These are phyloP conservation scores for Fusarium anthophilum DNA, from an alignment of 2,329 filamentous ascomycete species.

Conservation along the genomic window DNA sequence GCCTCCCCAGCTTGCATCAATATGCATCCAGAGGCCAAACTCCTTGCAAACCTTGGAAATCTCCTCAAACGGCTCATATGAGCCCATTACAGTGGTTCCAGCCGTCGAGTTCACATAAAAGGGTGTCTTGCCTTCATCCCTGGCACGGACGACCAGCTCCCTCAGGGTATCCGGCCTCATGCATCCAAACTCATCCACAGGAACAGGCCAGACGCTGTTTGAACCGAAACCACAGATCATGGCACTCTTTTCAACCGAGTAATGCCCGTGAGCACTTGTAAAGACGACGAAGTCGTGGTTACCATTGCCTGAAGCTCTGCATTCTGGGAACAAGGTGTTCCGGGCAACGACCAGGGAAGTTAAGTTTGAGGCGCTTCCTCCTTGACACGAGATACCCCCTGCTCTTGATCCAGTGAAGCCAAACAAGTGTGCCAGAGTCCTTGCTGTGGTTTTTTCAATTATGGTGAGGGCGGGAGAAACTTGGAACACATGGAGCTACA, in stretches of 20 bases:
- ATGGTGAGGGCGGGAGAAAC: conserved; percentile 89
- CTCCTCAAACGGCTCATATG: conserved; percentile 80
- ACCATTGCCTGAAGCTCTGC: conserved; percentile 77
- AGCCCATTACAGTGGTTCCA: conserved; percentile 91
- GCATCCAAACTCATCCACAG: conserved; percentile 75
- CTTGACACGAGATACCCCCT: conserved; percentile 81
- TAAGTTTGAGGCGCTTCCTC: conserved; percentile 85
- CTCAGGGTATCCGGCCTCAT: conserved; percentile 77
- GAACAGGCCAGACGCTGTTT: conserved; percentile 75
- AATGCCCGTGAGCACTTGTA: conserved; percentile 90
- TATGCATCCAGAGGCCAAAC: conserved; percentile 87
- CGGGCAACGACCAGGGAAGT: conserved; percentile 88
- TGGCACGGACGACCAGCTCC: conserved; percentile 68
- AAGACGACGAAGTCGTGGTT: conserved; percentile 79
- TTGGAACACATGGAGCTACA: conserved; percentile 79
- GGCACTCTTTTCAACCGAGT: conserved; percentile 94
- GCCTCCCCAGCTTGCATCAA: conserved; percentile 93
- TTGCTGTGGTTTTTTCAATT: conserved; percentile 85
- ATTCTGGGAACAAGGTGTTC: conserved; percentile 83
- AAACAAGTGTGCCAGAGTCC: conserved; percentile 77
- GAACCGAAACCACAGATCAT: conserved; percentile 87
- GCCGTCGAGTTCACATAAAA: conserved; percentile 97
- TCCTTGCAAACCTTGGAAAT: conserved; percentile 76
- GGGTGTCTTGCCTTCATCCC: conserved; percentile 76
- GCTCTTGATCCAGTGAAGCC: conserved; percentile 76